Percentiles rank a stretch among this genome's conserved stretches.
phyloP scores from a whole-genome alignment of 805 yeast species.

The Dipodascopsis uninucleata region DNA sequence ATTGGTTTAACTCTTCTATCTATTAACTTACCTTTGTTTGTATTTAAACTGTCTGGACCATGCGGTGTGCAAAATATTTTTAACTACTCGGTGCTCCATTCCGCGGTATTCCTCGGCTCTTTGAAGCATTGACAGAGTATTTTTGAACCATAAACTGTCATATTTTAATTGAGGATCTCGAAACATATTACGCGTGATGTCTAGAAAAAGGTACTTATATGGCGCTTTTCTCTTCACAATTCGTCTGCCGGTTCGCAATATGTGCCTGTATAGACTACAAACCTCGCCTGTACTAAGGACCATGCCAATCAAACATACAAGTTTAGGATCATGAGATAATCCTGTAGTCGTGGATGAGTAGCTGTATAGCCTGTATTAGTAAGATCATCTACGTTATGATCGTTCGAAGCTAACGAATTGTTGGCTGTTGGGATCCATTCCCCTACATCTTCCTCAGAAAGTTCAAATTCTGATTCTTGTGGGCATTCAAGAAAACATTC shows the following conservation, averaged over 20 bases:
- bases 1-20: neutral
- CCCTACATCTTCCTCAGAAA: no score
- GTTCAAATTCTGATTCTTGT: no score
- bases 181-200: slow-evolving; percentile 14
- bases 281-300: neutral
- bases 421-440: no score
- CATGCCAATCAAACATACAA: neutral
- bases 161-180: neutral
- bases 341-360: no score
- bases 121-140: slow-evolving; percentile 10
- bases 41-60: slow-evolving; percentile 9
- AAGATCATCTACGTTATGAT: no score
- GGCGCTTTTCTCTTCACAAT: neutral
- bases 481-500: no score
- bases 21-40: neutral
- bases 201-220: neutral
- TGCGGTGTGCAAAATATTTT: slow-evolving; percentile 5
- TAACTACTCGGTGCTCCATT: slow-evolving; percentile 5
- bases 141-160: slow-evolving; percentile 9
- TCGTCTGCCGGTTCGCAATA: slow-evolving; percentile 1
- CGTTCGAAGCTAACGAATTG: no score
- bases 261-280: slow-evolving; percentile 9
- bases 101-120: slow-evolving; percentile 9
- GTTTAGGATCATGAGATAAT: neutral
- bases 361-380: no score